Percentiles rank a stretch among this genome's conserved stretches.
Conservation (phyloP, 805 yeast genomes). For the Candida ipomoeae region DNA sequence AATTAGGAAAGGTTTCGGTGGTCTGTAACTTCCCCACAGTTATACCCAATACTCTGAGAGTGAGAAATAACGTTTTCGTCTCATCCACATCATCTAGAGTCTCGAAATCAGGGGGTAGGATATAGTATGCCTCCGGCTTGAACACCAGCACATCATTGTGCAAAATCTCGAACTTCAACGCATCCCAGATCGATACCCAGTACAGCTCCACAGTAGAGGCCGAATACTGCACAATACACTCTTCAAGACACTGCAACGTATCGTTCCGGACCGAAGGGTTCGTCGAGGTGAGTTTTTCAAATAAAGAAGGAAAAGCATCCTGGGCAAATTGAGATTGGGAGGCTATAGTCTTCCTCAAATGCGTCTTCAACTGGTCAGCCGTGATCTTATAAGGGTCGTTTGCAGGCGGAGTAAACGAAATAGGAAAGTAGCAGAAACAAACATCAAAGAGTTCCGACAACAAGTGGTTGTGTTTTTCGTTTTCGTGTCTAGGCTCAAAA, state of each 20-base stretch:
- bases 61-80: conserved; percentile 31
- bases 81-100: conserved; percentile 33
- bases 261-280: conserved; percentile 72
- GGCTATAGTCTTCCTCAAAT: conserved; percentile 59
- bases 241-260: conserved; percentile 57
- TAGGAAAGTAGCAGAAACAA: conserved; percentile 93
- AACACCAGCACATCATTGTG: conserved; percentile 55
- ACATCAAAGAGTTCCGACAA: conserved; percentile 78
- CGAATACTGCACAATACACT: conserved; percentile 53
- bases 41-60: conserved; percentile 28
- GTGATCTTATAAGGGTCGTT: conserved; percentile 85
- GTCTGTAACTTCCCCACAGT: conserved; percentile 34
- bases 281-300: conserved; percentile 76
- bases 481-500: conserved; percentile 20
- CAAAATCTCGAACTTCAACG: conserved; percentile 82
- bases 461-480: conserved; percentile 35
- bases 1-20: conserved; percentile 27
- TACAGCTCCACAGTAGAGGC: conserved; percentile 45
- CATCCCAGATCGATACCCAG: conserved; percentile 82
- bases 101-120: conserved; percentile 27
- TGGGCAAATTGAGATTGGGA: conserved; percentile 60
- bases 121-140: conserved; percentile 20
- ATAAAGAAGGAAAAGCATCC: conserved; percentile 70
- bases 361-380: conserved; percentile 60
- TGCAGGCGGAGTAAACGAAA: conserved; percentile 87